Evolutionary conservation across 257 asterid genomes (phyloP).

Genomic region (Agastache rugosa): DNA sequence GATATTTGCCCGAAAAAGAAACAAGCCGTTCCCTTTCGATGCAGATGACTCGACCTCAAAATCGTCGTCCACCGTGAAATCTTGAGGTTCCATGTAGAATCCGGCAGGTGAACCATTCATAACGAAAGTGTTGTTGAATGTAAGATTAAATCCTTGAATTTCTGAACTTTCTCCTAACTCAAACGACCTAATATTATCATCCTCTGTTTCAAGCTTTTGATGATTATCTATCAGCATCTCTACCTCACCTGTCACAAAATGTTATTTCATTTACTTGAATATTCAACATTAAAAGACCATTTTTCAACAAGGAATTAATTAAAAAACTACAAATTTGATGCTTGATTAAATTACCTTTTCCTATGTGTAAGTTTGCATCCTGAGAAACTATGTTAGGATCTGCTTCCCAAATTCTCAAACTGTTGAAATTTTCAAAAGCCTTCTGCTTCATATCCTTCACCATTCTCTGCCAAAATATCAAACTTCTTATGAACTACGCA

Average conservation of each 20-base stretch:
- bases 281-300: background rate
- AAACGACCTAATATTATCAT: conserved; percentile 32
- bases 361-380: conserved; percentile 21
- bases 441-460: conserved; percentile 58
- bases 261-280: background rate
- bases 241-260: conserved; percentile 41
- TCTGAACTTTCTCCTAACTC: conserved; percentile 47
- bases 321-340: background rate
- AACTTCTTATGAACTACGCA: background rate
- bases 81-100: conserved; percentile 39
- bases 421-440: conserved; percentile 48
- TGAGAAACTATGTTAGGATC: conserved; percentile 34
- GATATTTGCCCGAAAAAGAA: background rate
- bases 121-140: conserved; percentile 41
- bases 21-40: conserved; percentile 41
- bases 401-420: conserved; percentile 44
- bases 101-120: conserved; percentile 42
- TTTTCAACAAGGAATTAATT: background rate
- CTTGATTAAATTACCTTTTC: conserved; percentile 44
- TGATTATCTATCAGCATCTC: conserved; percentile 43
- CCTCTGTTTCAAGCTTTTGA: conserved; percentile 29
- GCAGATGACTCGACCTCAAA: conserved; percentile 47
- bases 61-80: conserved; percentile 37
- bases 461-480: conserved; percentile 46
- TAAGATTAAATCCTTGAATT: conserved; percentile 43